Base-by-base conservation (phyloP, 2,329 filamentous ascomycete species). In the Fusarium austroafricanum region DNA sequence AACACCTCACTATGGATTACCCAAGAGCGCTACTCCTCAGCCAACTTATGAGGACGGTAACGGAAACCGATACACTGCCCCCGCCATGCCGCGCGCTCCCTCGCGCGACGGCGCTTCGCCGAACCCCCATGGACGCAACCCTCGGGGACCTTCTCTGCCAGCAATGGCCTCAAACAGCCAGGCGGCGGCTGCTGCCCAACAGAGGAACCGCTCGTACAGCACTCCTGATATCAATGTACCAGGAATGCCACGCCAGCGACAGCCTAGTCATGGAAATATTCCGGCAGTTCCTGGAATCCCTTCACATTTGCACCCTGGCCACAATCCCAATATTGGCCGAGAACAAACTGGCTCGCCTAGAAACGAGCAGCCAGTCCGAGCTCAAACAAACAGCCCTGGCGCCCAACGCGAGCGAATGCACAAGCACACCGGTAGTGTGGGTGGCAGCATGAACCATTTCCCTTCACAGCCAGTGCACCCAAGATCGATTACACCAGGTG, bases 151-250 rank as follows among this genome's bases (percentile, higher is more conserved):
- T 21, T 96, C 92, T 12, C 83, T 96, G 71, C 92, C 92, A 42
- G 90, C 88, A 18, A 90, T 93, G 85, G 83, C 89, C 17, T 82
- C 83, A 2, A 80, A 83, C 67, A 79, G 86, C 73, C 81, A 88
- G 71, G 82, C 84, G 68, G 82, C 84, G 10, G 20, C 40, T 72
- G 82, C 84, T 67, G 79, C 85, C 67, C 90, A 93, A 76, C 89
- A 91, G 75, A 87, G 94, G 70, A 90, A 92, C 80, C 88, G 96
- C 68, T 97, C 94, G 37, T 96, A 96, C 75, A 98, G 95, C 81
- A 97, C 94, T 67, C 95, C 96, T 10, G 94, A 98, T 77, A 97
- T 97, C 72, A 93, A 96, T 69, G 90, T 87, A 53, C 87, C 89
- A 53, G 85, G 86, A 67, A 85, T 85, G 47, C 83, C 84, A 75